phyloP scores from a whole-genome alignment of 768 basidiomycete species.

The Amyloporia xantha region DNA sequence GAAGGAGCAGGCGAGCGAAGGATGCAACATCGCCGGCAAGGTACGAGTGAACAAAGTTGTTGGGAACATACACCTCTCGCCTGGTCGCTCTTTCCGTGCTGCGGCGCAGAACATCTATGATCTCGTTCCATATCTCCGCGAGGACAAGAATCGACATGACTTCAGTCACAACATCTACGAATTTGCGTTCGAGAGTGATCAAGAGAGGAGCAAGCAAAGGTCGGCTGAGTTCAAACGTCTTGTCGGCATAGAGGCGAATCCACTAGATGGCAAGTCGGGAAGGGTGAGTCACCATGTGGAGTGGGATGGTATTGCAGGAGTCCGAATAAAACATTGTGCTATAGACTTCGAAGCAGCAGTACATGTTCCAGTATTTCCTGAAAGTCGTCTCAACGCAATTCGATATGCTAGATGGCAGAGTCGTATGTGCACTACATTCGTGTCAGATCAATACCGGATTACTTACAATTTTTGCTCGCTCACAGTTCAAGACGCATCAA shows the following conservation, averaged over 20 bases:
- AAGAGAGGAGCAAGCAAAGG: slow-evolving; percentile 71
- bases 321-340: not conserved
- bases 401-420: slow-evolving; percentile 68
- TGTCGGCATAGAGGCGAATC: slow-evolving; percentile 68
- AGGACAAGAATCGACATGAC: slow-evolving; percentile 84
- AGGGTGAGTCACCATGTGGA: slow-evolving; percentile 39
- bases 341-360: slow-evolving; percentile 72
- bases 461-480: not conserved
- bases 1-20: slow-evolving; percentile 86
- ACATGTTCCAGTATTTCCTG: slow-evolving; percentile 99
- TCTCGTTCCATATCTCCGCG: slow-evolving; percentile 89
- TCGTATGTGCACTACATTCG: slow-evolving; percentile 46
- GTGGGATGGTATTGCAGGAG: not conserved
- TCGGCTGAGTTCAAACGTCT: slow-evolving; percentile 59
- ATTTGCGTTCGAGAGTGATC: slow-evolving; percentile 77
- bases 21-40: slow-evolving; percentile 88
- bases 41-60: slow-evolving; percentile 96
- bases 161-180: slow-evolving; percentile 86
- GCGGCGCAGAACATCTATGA: slow-evolving; percentile 75
- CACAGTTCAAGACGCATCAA: slow-evolving; percentile 83
- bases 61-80: slow-evolving; percentile 92
- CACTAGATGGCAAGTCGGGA: slow-evolving; percentile 62
- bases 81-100: slow-evolving; percentile 91
- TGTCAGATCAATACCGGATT: not conserved
- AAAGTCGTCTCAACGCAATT: slow-evolving; percentile 98